A percentile compares a stretch with the other conserved stretches of the same genome.
phyloP scores from a whole-genome alignment of 1,139 yeast genomes.

The Pichia sp. region DNA sequence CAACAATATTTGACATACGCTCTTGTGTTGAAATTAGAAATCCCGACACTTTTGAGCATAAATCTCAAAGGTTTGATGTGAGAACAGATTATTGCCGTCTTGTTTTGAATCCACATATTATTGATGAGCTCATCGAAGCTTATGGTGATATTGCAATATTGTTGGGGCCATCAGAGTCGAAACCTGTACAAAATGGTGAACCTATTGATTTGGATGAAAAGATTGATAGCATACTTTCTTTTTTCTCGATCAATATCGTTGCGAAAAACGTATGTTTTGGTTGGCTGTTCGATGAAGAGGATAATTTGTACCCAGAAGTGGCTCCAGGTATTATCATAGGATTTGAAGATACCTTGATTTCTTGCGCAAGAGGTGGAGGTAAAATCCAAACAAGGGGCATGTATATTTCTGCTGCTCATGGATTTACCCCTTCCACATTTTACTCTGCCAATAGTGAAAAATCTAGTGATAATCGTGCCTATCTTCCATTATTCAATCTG shows the following conservation, averaged over 20 bases:
- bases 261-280: constrained; percentile 71
- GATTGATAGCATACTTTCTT: constrained; percentile 26
- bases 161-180: background rate
- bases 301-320: constrained; percentile 25
- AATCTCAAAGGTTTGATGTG: constrained; percentile 47
- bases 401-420: constrained; percentile 63
- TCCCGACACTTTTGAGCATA: constrained; percentile 29
- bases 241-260: constrained; percentile 53
- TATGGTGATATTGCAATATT: constrained; percentile 15
- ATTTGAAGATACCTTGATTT: constrained; percentile 63
- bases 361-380: constrained; percentile 58
- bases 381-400: constrained; percentile 62
- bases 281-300: constrained; percentile 55
- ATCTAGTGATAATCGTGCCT: constrained; percentile 50
- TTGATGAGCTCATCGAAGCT: constrained; percentile 24
- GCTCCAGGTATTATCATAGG: constrained; percentile 74
- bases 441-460: constrained; percentile 43
- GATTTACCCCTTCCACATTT: constrained; percentile 48
- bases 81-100: constrained; percentile 56
- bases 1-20: constrained; percentile 39
- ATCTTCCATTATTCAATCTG: constrained; percentile 62
- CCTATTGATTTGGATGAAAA: constrained; percentile 11
- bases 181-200: background rate
- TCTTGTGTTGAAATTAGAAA: constrained; percentile 38
- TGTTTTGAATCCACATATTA: constrained; percentile 50